These are phyloP conservation scores for Citrus hindsii DNA, from an alignment of 345 rosid genomes.

Conservation along the genomic window DNA sequence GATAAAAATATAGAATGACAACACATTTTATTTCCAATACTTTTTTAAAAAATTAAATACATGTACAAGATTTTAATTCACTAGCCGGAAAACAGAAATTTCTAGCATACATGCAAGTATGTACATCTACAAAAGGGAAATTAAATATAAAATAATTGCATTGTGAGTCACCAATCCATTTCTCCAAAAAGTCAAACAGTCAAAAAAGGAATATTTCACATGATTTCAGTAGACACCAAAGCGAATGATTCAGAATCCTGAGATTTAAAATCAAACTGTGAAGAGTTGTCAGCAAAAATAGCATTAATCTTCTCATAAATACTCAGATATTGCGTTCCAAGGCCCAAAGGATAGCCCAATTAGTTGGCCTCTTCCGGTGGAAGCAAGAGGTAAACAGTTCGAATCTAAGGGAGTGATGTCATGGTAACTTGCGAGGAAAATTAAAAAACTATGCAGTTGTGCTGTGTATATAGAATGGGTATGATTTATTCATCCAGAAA, in stretches of 20 bases:
- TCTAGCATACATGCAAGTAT: neutral
- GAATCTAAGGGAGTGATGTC: too few species aligned
- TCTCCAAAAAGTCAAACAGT: neutral
- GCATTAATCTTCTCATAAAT: neutral
- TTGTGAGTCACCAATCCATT: neutral
- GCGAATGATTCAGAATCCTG: neutral
- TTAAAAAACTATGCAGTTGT: neutral
- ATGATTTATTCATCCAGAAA: neutral
- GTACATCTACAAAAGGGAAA: neutral
- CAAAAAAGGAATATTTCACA: neutral
- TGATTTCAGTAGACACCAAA: neutral
- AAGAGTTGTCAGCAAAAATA: neutral
- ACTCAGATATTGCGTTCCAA: neutral
- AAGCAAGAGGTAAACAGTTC: too few species aligned
- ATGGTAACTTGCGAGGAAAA: neutral
- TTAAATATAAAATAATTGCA: neutral
- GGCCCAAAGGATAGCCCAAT: too few species aligned
- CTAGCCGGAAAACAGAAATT: neutral
- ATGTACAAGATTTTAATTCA: neutral
- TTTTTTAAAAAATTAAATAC: neutral
- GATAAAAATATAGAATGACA: neutral
- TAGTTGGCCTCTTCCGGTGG: too few species aligned
- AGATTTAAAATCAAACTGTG: neutral
- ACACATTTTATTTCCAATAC: neutral
- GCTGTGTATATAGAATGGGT: too few species aligned